phyloP scores from a whole-genome alignment of 208 protist genomes.

The Wallacemonas sp. region DNA sequence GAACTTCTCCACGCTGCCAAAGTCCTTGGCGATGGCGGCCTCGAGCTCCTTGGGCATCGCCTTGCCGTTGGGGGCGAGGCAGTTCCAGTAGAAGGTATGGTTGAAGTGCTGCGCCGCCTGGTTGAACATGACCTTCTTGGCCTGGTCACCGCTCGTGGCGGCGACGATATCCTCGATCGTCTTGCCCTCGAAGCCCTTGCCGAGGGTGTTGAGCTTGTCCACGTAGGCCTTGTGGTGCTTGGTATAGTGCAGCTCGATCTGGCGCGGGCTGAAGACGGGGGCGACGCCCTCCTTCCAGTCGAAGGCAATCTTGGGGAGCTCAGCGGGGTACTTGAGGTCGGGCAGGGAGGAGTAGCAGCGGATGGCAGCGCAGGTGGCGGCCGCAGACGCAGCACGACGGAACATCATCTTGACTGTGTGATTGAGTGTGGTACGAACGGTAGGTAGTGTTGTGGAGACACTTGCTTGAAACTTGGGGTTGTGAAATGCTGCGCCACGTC shows the following conservation, averaged over 20 bases:
- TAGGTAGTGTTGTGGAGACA: not conserved
- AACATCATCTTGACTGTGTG: slow-evolving; percentile 18
- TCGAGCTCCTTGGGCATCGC: slow-evolving; percentile 69
- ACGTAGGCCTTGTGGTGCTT: slow-evolving; percentile 95
- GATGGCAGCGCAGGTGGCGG: slow-evolving; percentile 15
- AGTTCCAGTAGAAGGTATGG: slow-evolving; percentile 92
- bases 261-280: slow-evolving; percentile 75
- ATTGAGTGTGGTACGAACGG: not conserved
- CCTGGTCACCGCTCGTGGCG: slow-evolving; percentile 33
- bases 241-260: slow-evolving; percentile 92
- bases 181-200: slow-evolving; percentile 67
- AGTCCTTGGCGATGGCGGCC: slow-evolving; percentile 64
- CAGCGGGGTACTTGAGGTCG: slow-evolving; percentile 64
- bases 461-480: too few relatives aligned
- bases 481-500: too few relatives aligned
- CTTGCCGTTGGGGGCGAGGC: slow-evolving; percentile 68
- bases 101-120: slow-evolving; percentile 94
- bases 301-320: slow-evolving; percentile 71
- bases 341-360: slow-evolving; percentile 58
- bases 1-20: slow-evolving; percentile 89
- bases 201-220: slow-evolving; percentile 90
- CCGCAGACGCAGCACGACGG: slow-evolving; percentile 18
- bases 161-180: slow-evolving; percentile 83
- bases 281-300: slow-evolving; percentile 71
- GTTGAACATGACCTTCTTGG: slow-evolving; percentile 87